These are phyloP conservation scores for Letharia lupina DNA, from an alignment of 495 filamentous ascomycete species.

Conservation along the genomic window DNA sequence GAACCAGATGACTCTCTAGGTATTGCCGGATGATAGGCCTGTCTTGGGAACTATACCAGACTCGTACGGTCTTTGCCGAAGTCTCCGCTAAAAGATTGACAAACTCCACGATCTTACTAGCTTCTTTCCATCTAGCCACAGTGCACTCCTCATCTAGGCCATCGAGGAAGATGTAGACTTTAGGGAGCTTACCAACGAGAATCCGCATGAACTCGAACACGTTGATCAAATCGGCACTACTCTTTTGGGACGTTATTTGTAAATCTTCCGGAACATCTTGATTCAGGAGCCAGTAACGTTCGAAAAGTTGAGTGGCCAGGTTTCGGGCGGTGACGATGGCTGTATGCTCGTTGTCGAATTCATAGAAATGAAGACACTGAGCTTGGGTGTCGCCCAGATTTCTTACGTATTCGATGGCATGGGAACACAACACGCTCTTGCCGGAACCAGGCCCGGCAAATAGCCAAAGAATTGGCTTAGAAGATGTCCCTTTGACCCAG, in stretches of 20 bases:
- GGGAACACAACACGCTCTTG: conserved; percentile 18
- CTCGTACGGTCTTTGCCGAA: neutral
- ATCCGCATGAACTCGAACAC: neutral
- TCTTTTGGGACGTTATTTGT: conserved; percentile 2
- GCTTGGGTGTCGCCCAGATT: neutral
- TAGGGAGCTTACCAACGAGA: conserved; percentile 9
- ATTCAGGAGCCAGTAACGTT: conserved; percentile 7
- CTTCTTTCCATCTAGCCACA: conserved; percentile 2
- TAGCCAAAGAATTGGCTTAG: conserved; percentile 13
- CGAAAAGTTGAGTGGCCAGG: conserved; percentile 16
- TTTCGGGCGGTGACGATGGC: conserved; percentile 12
- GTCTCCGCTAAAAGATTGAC: conserved; percentile 4
- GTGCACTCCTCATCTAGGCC: conserved; percentile 20
- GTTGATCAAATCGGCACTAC: neutral
- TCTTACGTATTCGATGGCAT: conserved; percentile 11
- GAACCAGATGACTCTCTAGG: neutral
- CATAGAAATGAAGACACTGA: conserved; percentile 16
- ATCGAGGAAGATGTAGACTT: conserved; percentile 19
- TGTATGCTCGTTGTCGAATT: conserved; percentile 18
- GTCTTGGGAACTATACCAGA: conserved; percentile 22
- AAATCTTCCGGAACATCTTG: conserved; percentile 18
- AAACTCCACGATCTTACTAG: conserved; percentile 11
- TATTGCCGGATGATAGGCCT: neutral
- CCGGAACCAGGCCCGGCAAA: conserved; percentile 15
- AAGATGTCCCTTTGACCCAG: conserved; percentile 9